Evolutionary conservation across 192 early-diverging fungal genomes (phyloP).

Genomic region (Haplosporangium gracile): DNA sequence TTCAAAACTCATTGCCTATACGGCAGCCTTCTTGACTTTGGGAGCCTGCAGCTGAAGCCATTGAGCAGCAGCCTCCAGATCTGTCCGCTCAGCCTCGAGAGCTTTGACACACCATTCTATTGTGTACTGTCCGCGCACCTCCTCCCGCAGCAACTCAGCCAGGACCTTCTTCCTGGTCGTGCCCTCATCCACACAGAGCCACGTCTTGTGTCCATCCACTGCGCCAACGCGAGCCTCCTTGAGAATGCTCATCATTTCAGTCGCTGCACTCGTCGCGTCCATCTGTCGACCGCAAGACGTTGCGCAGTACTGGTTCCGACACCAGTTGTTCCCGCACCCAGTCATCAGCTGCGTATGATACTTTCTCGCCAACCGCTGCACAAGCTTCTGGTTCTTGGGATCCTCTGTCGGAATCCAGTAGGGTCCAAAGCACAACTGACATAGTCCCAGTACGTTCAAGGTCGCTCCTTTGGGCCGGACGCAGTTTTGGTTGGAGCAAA

Average conservation of each 20-base stretch:
- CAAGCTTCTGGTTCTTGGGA: constrained; percentile 78
- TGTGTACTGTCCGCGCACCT: constrained; percentile 46
- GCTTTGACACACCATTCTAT: constrained; percentile 81
- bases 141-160: constrained; percentile 55
- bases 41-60: constrained; percentile 79
- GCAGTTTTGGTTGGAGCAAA: constrained; percentile 86
- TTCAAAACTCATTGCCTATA: neutral
- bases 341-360: constrained; percentile 83
- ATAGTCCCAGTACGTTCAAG: constrained; percentile 74
- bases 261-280: constrained; percentile 76
- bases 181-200: constrained; percentile 76
- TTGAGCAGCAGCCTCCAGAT: constrained; percentile 60
- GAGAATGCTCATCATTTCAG: constrained; percentile 63
- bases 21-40: constrained; percentile 11
- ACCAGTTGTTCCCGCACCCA: constrained; percentile 80
- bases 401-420: constrained; percentile 86
- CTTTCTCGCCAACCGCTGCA: constrained; percentile 75
- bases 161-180: constrained; percentile 63
- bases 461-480: constrained; percentile 54
- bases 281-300: constrained; percentile 40
- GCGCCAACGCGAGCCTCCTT: constrained; percentile 53
- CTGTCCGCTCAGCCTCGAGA: constrained; percentile 65
- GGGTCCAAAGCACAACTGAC: constrained; percentile 84
- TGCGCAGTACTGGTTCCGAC: constrained; percentile 65
- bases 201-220: constrained; percentile 38